Conservation (phyloP, 768 basidiomycete genomes). For the Trametes cingulata region DNA sequence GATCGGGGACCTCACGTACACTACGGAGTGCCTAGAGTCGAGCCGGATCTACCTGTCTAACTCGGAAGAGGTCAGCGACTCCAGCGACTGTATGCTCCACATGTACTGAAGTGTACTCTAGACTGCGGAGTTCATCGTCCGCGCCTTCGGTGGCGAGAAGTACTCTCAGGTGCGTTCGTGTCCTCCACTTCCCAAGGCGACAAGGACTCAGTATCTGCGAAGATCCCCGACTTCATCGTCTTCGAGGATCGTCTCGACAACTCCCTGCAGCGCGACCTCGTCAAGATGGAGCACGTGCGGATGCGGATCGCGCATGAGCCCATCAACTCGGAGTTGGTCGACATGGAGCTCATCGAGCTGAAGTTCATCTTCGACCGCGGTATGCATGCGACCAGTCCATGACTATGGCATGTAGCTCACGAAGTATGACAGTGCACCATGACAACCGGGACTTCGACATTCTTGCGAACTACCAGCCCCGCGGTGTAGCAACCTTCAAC, state of each 20-base stretch:
- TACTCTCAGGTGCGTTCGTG: slow-evolving; percentile 65
- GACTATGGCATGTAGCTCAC: background rate
- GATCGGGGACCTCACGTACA: slow-evolving; percentile 72
- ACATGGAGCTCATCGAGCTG: slow-evolving; percentile 81
- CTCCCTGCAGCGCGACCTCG: slow-evolving; percentile 80
- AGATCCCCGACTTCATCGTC: slow-evolving; percentile 83
- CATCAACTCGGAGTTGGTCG: slow-evolving; percentile 68
- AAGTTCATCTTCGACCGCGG: slow-evolving; percentile 81
- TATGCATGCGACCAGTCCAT: slow-evolving; percentile 33
- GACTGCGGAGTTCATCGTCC: slow-evolving; percentile 81
- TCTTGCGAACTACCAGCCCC: slow-evolving; percentile 77
- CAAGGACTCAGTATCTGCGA: background rate
- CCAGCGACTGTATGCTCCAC: background rate
- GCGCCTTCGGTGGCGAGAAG: slow-evolving; percentile 78
- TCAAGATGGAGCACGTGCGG: slow-evolving; percentile 82
- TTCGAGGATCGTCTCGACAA: slow-evolving; percentile 83
- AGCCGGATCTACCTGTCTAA: slow-evolving; percentile 82
- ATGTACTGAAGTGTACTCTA: slow-evolving; percentile 24
- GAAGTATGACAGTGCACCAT: slow-evolving; percentile 54
- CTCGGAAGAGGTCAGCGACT: slow-evolving; percentile 63
- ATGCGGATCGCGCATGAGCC: slow-evolving; percentile 80
- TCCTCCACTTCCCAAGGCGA: background rate
- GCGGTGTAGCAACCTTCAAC: slow-evolving; percentile 49
- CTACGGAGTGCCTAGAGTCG: slow-evolving; percentile 74
- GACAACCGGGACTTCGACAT: slow-evolving; percentile 89